Evolutionary conservation across 441 rosid genomes (phyloP).

Genomic region (Breynia disticha): DNA sequence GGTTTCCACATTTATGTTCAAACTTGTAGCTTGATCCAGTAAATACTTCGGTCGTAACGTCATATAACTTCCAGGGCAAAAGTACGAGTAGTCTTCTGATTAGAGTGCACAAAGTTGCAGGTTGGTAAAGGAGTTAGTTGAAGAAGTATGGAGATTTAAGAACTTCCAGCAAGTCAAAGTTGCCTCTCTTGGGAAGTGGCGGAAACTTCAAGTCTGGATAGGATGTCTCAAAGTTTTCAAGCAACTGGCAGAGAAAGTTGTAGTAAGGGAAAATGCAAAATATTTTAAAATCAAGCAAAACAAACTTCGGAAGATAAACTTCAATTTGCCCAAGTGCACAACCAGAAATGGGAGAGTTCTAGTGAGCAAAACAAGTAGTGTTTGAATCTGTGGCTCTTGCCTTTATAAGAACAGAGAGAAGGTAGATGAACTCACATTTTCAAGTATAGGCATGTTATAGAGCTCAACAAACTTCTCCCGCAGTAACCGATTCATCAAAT

Average conservation of each 20-base stretch:
- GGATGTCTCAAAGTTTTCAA: constrained; percentile 64
- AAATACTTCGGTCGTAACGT: too few species aligned
- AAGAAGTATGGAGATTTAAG: constrained; percentile 77
- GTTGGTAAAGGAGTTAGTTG: constrained; percentile 38
- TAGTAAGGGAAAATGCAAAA: not conserved
- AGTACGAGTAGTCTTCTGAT: constrained; percentile 12
- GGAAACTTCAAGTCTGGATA: constrained; percentile 67
- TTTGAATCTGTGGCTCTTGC: too few species aligned
- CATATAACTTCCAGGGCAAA: too few species aligned
- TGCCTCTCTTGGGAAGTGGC: constrained; percentile 69
- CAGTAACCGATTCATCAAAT: constrained; percentile 77
- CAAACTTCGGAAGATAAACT: not conserved
- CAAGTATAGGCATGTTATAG: constrained; percentile 71
- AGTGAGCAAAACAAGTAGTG: too few species aligned
- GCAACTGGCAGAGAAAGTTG: constrained; percentile 44
- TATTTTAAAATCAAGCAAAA: not conserved
- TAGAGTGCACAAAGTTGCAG: constrained; percentile 4
- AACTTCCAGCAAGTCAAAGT: constrained; percentile 70
- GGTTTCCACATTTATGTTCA: too few species aligned
- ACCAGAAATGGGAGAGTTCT: not conserved
- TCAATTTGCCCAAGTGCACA: not conserved
- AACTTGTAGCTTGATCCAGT: too few species aligned
- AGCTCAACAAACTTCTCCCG: constrained; percentile 91
- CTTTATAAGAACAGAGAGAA: too few species aligned
- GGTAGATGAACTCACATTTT: constrained; percentile 62